Percentiles rank a stretch among this genome's conserved stretches.
Conservation (phyloP, 164 flowering plant species). For the Tinospora cordifolia region DNA sequence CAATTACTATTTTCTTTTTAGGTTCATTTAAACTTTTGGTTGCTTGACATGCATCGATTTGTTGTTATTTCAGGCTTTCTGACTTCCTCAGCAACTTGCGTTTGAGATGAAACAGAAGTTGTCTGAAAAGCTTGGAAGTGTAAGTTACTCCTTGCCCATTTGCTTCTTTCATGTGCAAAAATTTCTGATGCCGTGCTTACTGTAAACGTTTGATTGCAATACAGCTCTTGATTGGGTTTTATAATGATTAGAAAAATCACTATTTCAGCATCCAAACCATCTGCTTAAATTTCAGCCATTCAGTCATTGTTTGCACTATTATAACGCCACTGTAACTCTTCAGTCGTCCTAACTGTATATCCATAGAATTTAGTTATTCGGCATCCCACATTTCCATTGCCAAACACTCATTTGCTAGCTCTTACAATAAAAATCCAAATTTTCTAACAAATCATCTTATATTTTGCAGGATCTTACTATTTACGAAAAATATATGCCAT, state of each 20-base stretch:
- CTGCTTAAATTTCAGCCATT: neutral
- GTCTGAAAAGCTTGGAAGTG: slow-evolving; percentile 15
- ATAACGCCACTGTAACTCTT: neutral
- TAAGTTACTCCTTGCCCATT: slow-evolving; percentile 15
- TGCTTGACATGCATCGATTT: neutral
- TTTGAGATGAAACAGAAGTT: slow-evolving; percentile 31
- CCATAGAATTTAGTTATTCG: neutral
- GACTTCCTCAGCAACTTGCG: slow-evolving; percentile 64
- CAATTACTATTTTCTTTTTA: neutral
- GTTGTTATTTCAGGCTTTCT: slow-evolving; percentile 58
- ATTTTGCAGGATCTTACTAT: slow-evolving; percentile 13
- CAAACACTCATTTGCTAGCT: neutral
- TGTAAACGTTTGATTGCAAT: neutral
- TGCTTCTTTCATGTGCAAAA: neutral
- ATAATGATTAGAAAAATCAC: neutral
- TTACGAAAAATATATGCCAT: slow-evolving; percentile 8
- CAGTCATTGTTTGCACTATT: neutral
- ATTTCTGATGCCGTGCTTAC: neutral
- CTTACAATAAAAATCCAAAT: neutral
- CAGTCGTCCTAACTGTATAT: neutral
- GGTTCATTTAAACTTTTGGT: slow-evolving; percentile 2
- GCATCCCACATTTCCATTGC: neutral
- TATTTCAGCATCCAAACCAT: neutral
- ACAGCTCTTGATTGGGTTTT: neutral
- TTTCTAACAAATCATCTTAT: neutral